Evolutionary conservation across 2,329 filamentous ascomycete genomes (phyloP).

Genomic region (Trichoderma breve): DNA sequence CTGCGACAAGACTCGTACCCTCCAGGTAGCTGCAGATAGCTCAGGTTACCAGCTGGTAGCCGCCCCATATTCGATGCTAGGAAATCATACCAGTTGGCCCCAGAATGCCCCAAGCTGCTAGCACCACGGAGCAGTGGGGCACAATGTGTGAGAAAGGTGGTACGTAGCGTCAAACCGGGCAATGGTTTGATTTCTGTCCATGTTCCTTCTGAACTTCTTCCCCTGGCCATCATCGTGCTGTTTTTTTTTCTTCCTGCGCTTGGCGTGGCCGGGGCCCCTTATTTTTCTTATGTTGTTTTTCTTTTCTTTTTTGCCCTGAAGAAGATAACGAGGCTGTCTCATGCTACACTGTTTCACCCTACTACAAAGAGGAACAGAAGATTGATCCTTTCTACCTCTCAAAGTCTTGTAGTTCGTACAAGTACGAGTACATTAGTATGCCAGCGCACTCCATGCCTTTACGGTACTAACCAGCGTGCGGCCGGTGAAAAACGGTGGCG

Average conservation of each 20-base stretch:
- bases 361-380: background rate
- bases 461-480: background rate
- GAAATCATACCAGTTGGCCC: background rate
- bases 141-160: background rate
- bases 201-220: background rate
- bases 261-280: constrained; percentile 2
- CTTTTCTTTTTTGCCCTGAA: background rate
- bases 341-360: background rate
- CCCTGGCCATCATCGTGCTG: background rate
- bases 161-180: constrained; percentile 9
- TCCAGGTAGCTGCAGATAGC: background rate
- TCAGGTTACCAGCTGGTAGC: background rate
- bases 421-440: background rate
- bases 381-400: background rate
- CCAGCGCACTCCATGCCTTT: background rate
- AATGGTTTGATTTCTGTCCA: background rate
- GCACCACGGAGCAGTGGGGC: constrained; percentile 8
- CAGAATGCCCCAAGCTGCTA: constrained; percentile 8
- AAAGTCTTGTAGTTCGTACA: background rate
- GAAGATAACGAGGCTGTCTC: background rate
- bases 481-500: background rate
- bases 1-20: background rate
- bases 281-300: background rate
- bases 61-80: constrained; percentile 2
- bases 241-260: background rate